These are phyloP conservation scores for Olyra latifolia DNA, from an alignment of 176 grass and related monocot genomes.

Conservation along the genomic window DNA sequence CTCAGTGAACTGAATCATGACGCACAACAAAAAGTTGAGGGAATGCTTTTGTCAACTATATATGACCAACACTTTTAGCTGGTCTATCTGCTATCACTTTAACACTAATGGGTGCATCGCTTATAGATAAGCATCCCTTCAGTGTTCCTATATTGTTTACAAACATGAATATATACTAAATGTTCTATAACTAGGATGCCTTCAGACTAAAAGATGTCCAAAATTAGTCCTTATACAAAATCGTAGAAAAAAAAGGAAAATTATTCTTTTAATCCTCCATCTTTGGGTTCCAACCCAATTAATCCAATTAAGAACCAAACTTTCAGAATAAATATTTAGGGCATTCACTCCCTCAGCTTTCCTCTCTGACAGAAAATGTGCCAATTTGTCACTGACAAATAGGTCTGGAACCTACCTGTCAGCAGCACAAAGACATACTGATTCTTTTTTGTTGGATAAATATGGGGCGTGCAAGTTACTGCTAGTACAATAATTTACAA, in stretches of 20 bases:
- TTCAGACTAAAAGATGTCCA: neutral
- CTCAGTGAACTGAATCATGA: neutral
- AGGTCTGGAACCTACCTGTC: neutral
- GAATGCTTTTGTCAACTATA: neutral
- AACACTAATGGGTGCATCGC: neutral
- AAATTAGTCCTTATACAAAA: neutral
- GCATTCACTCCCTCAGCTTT: neutral
- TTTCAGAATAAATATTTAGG: neutral
- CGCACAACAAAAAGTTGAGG: neutral
- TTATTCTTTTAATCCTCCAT: neutral
- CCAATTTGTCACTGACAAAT: neutral
- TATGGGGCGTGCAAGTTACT: slow-evolving; percentile 16
- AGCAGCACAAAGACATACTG: neutral
- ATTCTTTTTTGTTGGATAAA: neutral
- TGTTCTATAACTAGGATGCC: neutral
- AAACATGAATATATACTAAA: neutral
- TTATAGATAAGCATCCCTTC: neutral
- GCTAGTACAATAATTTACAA: neutral
- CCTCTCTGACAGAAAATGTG: neutral
- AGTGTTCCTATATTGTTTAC: neutral
- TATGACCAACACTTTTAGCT: neutral
- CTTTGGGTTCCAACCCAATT: neutral
- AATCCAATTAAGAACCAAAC: neutral
- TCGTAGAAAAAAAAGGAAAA: neutral
- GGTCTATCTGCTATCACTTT: neutral